Conservation (phyloP, 2,329 filamentous ascomycete species). For the Botrytis tulipae region DNA sequence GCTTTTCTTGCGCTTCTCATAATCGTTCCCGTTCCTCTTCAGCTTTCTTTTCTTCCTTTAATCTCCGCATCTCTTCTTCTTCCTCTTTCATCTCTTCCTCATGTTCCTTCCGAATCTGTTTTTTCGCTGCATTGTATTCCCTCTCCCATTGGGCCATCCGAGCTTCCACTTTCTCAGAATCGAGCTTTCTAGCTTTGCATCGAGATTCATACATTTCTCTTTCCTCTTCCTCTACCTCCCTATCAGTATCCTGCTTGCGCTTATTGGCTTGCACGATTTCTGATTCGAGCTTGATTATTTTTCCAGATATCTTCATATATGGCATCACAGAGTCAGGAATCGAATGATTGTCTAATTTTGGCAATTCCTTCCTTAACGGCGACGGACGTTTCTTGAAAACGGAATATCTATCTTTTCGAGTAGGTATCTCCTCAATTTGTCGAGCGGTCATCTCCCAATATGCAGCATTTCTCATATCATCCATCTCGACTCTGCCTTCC, state of each 20-base stretch:
- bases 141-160: background rate
- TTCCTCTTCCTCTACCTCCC: background rate
- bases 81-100: background rate
- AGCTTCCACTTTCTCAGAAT: background rate
- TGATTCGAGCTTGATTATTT: background rate
- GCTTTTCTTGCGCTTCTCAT: background rate
- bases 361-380: background rate
- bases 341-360: background rate
- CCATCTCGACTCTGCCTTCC: background rate
- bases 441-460: background rate
- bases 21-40: background rate
- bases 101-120: background rate
- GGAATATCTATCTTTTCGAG: background rate
- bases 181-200: background rate
- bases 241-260: background rate
- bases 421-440: background rate
- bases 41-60: background rate
- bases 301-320: background rate
- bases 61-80: background rate
- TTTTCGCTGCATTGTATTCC: background rate
- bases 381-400: background rate
- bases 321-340: background rate
- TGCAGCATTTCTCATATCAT: background rate
- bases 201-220: background rate
- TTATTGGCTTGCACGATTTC: background rate